Base-by-base conservation (phyloP, 78 protist genomes). In the Dictyostelium brefeldianum region DNA sequence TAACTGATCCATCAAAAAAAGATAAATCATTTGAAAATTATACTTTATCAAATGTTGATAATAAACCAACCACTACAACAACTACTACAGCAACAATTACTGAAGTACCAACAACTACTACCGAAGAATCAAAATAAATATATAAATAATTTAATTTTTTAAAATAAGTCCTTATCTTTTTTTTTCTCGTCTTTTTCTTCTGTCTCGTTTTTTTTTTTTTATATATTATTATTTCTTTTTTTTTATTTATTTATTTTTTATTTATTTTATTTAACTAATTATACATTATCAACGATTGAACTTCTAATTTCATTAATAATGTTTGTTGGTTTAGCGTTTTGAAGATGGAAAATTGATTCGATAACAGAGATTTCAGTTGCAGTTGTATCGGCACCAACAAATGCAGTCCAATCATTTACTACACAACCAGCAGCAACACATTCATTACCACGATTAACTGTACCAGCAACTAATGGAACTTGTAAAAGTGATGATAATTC, bases 381-480 rank as follows among this genome's bases (percentile, higher is more conserved):
- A 1, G 99, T 99, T 7, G 99, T 99, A 93, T 98, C 99, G 27
- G 91, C 27, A 20, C 99, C 99, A 90, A 97, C 94, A 83, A 98
- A 97, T 31, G 99, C 99, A n/a, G 85, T n/a, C 98, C 98, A 98
- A 81, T 98, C 99, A 94, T 98, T 98, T 25, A 96, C 99, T 3
- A 97, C 97, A 31, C 96, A 57, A 74, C 99, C 99, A 31, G 98
- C 98, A 5, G 98, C 98, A 11, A 99, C 71, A 69, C 98, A 98
- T 29, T 94, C 97, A 41, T 92, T 85, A 78, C 97, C 97, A 17
- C 99, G 89, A 95, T 98, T 98, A 78, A 99, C 98, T 0, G 99
- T 99, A 51, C 99, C 99, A 18, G 99, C 94, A 22, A 89, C 91
- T 18, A 94, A 47, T 17, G 96, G 96, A n/a, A 99, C 98, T 85